Conservation (phyloP, 371 early-diverging fungal genomes). For the Rhizomucor miehei region DNA sequence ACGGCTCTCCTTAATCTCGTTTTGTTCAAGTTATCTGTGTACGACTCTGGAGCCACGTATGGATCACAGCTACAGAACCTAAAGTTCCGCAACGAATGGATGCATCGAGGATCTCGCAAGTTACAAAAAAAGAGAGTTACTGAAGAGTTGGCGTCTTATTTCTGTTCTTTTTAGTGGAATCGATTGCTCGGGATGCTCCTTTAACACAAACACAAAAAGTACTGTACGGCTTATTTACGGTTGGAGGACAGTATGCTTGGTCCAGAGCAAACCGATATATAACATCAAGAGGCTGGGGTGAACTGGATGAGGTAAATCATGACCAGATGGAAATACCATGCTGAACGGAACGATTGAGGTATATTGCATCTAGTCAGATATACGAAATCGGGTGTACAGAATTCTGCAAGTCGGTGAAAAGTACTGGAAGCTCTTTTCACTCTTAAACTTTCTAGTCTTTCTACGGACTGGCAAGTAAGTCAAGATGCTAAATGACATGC, state of each 20-base stretch:
- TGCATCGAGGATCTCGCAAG: conserved; percentile 63
- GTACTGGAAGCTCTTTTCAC: conserved; percentile 57
- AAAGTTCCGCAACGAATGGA: conserved; percentile 71
- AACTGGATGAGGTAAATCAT: conserved; percentile 55
- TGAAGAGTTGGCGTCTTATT: neutral
- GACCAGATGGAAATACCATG: neutral
- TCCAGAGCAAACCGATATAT: conserved; percentile 56
- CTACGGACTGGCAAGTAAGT: conserved; percentile 76
- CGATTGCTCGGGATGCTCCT: conserved; percentile 58
- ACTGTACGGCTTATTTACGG: conserved; percentile 54
- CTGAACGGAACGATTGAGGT: neutral
- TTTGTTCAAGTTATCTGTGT: conserved; percentile 63
- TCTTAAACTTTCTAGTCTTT: conserved; percentile 83
- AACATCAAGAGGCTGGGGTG: conserved; percentile 79
- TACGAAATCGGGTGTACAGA: conserved; percentile 62
- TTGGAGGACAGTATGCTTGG: conserved; percentile 79
- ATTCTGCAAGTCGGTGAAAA: conserved; percentile 64
- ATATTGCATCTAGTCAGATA: conserved; percentile 35
- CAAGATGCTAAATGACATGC: neutral
- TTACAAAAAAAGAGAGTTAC: neutral
- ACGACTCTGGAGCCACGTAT: conserved; percentile 62
- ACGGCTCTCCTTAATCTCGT: conserved; percentile 50
- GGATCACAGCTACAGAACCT: conserved; percentile 71
- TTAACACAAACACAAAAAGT: conserved; percentile 59
- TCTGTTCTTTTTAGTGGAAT: conserved; percentile 44